A percentile compares a stretch with the other conserved stretches of the same genome.
phyloP scores from a whole-genome alignment of 495 filamentous ascomycete species.

The Trichoderma erinaceum region DNA sequence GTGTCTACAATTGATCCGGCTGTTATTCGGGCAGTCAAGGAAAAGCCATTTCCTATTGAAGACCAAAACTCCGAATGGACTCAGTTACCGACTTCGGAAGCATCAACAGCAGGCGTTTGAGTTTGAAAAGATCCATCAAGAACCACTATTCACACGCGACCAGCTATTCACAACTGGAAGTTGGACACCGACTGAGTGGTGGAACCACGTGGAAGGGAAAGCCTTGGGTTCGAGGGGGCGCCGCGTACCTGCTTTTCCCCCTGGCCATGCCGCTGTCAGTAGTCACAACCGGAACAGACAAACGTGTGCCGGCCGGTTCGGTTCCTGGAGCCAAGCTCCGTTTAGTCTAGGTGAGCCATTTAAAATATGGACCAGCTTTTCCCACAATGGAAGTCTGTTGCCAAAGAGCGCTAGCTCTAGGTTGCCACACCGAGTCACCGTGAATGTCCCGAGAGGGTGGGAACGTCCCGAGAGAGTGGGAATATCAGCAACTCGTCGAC shows the following conservation, averaged over 20 bases:
- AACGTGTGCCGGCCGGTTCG: not conserved
- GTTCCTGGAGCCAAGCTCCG: constrained; percentile 1
- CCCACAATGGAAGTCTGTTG: constrained; percentile 2
- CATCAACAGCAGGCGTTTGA: not conserved
- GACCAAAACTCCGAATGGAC: not conserved
- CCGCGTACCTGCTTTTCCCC: constrained; percentile 9
- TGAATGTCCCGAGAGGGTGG: not conserved
- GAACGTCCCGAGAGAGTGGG: too few species aligned
- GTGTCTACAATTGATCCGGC: too few species aligned
- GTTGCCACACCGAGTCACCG: constrained; percentile 7
- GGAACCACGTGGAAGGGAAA: not conserved
- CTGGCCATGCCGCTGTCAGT: not conserved
- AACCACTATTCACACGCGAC: not conserved
- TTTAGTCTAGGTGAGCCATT: constrained; percentile 6
- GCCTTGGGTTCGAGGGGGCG: not conserved
- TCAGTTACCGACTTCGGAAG: not conserved
- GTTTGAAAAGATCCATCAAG: constrained; percentile 2
- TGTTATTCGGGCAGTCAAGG: not conserved
- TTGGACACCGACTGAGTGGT: not conserved
- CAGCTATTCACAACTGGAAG: not conserved
- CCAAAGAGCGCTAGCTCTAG: not conserved
- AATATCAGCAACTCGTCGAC: not conserved
- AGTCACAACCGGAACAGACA: not conserved
- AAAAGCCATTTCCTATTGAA: not conserved
- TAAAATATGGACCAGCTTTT: not conserved